phyloP scores from a whole-genome alignment of 1,139 yeast genomes.

The Geotrichum fermentans region DNA sequence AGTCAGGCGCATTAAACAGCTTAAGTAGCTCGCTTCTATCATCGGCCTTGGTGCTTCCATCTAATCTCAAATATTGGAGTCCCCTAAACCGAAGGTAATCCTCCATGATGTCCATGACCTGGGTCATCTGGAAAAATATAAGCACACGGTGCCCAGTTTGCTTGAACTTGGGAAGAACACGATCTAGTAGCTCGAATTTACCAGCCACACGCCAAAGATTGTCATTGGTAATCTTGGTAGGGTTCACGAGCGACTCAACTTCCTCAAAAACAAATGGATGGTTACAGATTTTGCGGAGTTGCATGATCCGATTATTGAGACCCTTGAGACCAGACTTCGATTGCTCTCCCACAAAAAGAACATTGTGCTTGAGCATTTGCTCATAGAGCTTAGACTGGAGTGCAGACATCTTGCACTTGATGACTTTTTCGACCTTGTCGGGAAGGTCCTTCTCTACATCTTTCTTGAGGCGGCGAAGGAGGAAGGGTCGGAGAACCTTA shows the following conservation, averaged over 20 bases:
- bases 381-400: conserved; percentile 76
- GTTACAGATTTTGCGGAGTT: conserved; percentile 88
- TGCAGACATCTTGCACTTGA: conserved; percentile 82
- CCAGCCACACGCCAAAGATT: conserved; percentile 87
- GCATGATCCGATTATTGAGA: conserved; percentile 91
- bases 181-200: conserved; percentile 84
- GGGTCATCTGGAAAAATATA: conserved; percentile 97
- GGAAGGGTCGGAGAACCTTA: conserved; percentile 86
- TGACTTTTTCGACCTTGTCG: conserved; percentile 84
- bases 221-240: conserved; percentile 51
- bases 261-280: conserved; percentile 98
- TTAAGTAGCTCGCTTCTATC: conserved; percentile 84
- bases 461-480: conserved; percentile 84
- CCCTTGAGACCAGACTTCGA: conserved; percentile 81
- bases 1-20: conserved; percentile 77
- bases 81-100: conserved; percentile 76
- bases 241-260: conserved; percentile 57
- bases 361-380: conserved; percentile 84
- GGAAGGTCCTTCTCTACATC: conserved; percentile 95
- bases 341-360: conserved; percentile 71
- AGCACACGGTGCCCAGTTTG: conserved; percentile 85
- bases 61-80: conserved; percentile 79
- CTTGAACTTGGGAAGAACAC: conserved; percentile 82
- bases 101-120: conserved; percentile 98
- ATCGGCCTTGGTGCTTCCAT: conserved; percentile 93